Percentiles rank a stretch among this genome's conserved stretches.
These are phyloP conservation scores for Asterochloris sp. DNA, from an alignment of 139 green algal species.

Conservation along the genomic window DNA sequence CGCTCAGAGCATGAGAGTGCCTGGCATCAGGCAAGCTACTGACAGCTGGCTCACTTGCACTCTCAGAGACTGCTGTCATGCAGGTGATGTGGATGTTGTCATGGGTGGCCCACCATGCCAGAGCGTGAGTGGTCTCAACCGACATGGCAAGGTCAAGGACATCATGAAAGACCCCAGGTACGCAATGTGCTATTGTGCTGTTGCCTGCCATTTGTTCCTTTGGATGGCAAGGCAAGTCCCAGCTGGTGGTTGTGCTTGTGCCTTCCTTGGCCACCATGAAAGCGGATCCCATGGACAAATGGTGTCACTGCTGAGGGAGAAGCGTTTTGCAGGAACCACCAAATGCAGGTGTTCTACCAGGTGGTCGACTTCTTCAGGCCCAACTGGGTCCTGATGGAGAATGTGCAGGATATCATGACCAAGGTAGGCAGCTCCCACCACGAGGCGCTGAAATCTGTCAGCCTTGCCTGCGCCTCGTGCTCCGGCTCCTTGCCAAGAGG, in stretches of 20 bases:
- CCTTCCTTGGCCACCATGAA: neutral
- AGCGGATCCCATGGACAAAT: too few species aligned
- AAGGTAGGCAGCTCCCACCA: constrained; percentile 23
- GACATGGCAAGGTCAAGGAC: constrained; percentile 37
- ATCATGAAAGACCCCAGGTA: constrained; percentile 49
- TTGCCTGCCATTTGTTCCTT: neutral
- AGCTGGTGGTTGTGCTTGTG: neutral
- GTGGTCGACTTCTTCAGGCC: constrained; percentile 57
- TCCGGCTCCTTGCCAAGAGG: neutral
- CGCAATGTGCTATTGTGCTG: neutral
- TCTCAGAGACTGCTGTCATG: constrained; percentile 19
- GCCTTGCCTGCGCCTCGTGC: neutral
- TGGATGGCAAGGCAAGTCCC: neutral
- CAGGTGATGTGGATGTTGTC: constrained; percentile 66
- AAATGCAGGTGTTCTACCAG: constrained; percentile 51
- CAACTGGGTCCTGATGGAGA: constrained; percentile 69
- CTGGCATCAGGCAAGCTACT: neutral
- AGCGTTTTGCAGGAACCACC: constrained; percentile 51
- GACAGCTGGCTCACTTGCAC: neutral
- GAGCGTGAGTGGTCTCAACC: constrained; percentile 72
- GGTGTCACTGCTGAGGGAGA: neutral
- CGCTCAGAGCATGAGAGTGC: neutral
- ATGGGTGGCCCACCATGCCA: constrained; percentile 79
- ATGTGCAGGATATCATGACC: constrained; percentile 67
- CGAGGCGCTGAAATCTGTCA: too few species aligned